Evolutionary conservation across 768 basidiomycete species (phyloP).

Genomic region (Tylopilus rubrobrunneus): DNA sequence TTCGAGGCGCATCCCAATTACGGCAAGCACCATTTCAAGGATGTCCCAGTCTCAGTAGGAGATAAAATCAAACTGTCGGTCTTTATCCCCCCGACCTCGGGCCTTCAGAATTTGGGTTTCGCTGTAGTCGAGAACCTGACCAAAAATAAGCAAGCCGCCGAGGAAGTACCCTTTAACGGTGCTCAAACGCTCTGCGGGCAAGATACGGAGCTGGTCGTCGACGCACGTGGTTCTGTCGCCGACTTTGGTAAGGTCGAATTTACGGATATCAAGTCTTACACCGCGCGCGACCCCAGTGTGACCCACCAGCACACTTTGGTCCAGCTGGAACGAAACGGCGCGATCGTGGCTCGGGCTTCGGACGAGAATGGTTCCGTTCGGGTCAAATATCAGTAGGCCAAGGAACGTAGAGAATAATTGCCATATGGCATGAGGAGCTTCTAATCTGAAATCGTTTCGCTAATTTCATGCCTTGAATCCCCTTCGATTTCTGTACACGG

Average conservation of each 20-base stretch:
- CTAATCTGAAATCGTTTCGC: no score
- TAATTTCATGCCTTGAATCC: no score
- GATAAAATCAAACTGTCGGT: neutral
- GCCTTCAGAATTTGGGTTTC: neutral
- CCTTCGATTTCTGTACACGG: no score
- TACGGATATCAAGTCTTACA: neutral
- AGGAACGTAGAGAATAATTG: no score
- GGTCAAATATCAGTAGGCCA: no score
- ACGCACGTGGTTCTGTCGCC: neutral
- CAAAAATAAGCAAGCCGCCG: neutral
- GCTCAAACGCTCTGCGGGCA: neutral
- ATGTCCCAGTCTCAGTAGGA: neutral
- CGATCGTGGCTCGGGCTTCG: neutral
- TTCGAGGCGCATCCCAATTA: conserved; percentile 5
- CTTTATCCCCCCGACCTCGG: neutral
- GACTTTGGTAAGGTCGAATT: neutral
- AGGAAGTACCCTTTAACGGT: neutral
- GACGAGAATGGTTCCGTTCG: no score
- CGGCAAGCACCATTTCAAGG: neutral
- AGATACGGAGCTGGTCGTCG: neutral
- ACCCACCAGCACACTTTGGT: neutral
- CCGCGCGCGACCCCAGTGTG: neutral
- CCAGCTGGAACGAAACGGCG: neutral
- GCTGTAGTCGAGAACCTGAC: neutral
- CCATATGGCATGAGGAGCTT: no score